Evolutionary conservation across 1,284 basidiomycete genomes (phyloP).

Genomic region (Inonotus hispidus): DNA sequence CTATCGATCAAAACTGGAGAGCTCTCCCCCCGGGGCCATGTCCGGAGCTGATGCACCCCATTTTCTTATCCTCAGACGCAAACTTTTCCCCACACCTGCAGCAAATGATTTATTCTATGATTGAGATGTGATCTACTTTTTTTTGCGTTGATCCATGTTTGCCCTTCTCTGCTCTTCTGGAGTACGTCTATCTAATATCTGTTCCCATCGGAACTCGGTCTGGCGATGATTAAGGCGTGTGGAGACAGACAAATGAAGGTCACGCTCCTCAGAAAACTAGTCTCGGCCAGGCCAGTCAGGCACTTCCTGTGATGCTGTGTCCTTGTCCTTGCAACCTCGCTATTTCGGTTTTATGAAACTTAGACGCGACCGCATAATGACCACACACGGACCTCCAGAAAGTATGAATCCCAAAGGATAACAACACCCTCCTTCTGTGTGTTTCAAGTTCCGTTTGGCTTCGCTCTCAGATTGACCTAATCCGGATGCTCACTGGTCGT

Average conservation of each 20-base stretch:
- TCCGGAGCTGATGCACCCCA: constrained; percentile 4
- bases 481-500: no score
- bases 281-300: background rate
- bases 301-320: background rate
- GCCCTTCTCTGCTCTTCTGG: background rate
- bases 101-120: background rate
- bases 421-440: background rate
- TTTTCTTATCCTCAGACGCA: background rate
- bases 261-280: background rate
- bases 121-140: background rate
- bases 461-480: no score
- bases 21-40: background rate
- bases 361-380: background rate
- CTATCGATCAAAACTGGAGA: constrained; percentile 6
- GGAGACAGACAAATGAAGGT: background rate
- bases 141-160: background rate
- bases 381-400: background rate
- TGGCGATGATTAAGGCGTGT: background rate
- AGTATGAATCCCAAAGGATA: background rate
- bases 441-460: no score
- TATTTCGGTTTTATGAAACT: background rate
- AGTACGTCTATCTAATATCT: background rate
- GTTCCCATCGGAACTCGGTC: background rate
- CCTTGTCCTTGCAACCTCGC: background rate
- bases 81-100: background rate